Evolutionary conservation across 2,329 filamentous ascomycete genomes (phyloP), one percentile per base, ranked within the genome.

Genomic region (Orbilia oligospora): DNA sequence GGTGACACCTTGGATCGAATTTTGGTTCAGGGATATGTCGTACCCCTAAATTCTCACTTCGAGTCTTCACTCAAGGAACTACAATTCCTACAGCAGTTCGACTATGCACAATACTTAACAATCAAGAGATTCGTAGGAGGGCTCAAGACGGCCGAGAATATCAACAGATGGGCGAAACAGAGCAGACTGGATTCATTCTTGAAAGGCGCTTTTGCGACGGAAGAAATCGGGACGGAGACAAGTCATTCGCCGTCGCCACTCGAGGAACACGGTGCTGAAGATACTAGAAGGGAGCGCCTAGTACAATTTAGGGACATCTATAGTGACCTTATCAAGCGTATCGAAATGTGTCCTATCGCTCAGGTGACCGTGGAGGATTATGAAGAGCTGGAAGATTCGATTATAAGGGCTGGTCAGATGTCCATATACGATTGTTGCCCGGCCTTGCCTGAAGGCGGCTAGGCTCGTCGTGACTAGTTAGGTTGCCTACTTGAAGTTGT

Each of bases 361-460:
- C 18, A 41, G 10, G 1, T 2, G 2, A 3, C 22, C 24, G 18
- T 22, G 9, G 30, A 38, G 5, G 53, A 58, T 3, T 4, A n/a
- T 16, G 18, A 22, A 8, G 53, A 36, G n/a, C 8, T 20, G 16
- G 1, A 38, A 38, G n/a, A 5, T 10, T 10, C 12, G 12, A 41
- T 41, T 12, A 4, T n/a, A 16, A 58, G 22, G 53, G 33, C 30
- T n/a, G 18, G 18, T 5, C 8, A 41, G 8, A 12, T 58, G 53
- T 58, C n/a, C 24, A 58, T 58, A 9, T 58, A 22, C 14, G 30
- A 41, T 38, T 58, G 33, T 5, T 58, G 14, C 14, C 33, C 53
- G 8, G 38, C 8, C 38, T 14, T 16, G 38, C 38, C 38, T 16
- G 3, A 9, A n/a, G 12, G n/a, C n/a, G n/a, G n/a, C n/a, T n/a